Conservation (phyloP, 2,329 filamentous ascomycete species). For the Teratosphaeria nubilosa region DNA sequence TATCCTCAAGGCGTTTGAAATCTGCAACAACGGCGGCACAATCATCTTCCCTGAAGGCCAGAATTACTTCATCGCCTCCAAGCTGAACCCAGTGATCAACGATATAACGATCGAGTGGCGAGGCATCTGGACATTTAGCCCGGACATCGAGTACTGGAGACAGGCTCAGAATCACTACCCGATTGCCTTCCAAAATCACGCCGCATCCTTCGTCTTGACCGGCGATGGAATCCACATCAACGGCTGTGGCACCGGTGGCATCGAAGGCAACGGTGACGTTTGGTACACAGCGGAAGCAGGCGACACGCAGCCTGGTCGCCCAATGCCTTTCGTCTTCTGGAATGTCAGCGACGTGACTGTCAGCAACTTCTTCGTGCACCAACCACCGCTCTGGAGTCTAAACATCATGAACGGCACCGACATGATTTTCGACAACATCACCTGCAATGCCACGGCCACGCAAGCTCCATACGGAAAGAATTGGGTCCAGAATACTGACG, state of each 20-base stretch:
- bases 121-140: constrained; percentile 43
- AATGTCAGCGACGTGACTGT: constrained; percentile 46
- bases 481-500: constrained; percentile 50
- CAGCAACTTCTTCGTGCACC: constrained; percentile 41
- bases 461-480: constrained; percentile 42
- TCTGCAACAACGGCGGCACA: constrained; percentile 32
- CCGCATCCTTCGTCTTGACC: constrained; percentile 43
- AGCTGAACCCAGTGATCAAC: constrained; percentile 40
- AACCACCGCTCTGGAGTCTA: constrained; percentile 44
- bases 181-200: constrained; percentile 46
- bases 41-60: constrained; percentile 43
- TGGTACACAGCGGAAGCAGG: constrained; percentile 44
- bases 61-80: constrained; percentile 42
- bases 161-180: constrained; percentile 44
- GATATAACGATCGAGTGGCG: constrained; percentile 44
- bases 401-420: constrained; percentile 51
- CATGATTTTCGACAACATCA: constrained; percentile 43
- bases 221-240: constrained; percentile 43
- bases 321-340: constrained; percentile 51
- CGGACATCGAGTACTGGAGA: constrained; percentile 46
- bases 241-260: constrained; percentile 43
- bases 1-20: constrained; percentile 31
- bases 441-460: constrained; percentile 41
- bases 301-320: constrained; percentile 35
- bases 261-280: constrained; percentile 44